Evolutionary conservation across 495 filamentous ascomycete species (phyloP), one percentile per base, ranked within the genome.

Genomic region (Physcia stellaris): DNA sequence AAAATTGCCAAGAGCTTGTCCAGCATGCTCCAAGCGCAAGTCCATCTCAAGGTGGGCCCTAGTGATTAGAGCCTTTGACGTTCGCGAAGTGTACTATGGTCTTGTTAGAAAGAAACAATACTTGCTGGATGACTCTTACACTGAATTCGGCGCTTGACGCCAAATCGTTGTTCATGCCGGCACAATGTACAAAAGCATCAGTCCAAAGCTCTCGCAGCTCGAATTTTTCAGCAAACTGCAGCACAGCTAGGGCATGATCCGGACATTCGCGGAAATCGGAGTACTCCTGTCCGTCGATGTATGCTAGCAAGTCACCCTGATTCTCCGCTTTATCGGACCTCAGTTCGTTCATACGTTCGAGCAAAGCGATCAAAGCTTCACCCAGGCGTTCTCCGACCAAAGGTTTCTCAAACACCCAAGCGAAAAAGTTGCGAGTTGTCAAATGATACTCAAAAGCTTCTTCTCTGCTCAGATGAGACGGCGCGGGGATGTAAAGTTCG

Each of bases 341-440:
- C 34, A 71, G 71, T 12, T 75, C 63, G 22, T 65, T 55, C 64
- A 83, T 68, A 23, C 67, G 68, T 37, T 71, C 60, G 32, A 77
- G 46, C 22, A 83, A 63, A 22, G 59, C 56, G n/a, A 73, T 59
- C 18, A 82, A 48, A 2, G 75, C 58, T 24, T 54, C 49, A 5
- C 78, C 75, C 20, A 83, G 61, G 39, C 63, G 59, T 18, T 59
- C 56, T 2, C 78, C 78, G 10, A 80, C 76, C 27, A 82, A 42
- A 0, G 78, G 68, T 39, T 65, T 70, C 7, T 63, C 56, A 43
- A 73, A 68, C 9, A 79, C 53, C 60, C 68, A 81, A 26, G 78
- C 77, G 38, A 82, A 73, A 46, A 81, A 70, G 42, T 83, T 83
- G n/a, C 78, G 66, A 1, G 68, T 79, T 2, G 72, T 69, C 11